These are phyloP conservation scores for Fusarium sp. DNA, from an alignment of 2,329 filamentous ascomycete species.

Conservation along the genomic window DNA sequence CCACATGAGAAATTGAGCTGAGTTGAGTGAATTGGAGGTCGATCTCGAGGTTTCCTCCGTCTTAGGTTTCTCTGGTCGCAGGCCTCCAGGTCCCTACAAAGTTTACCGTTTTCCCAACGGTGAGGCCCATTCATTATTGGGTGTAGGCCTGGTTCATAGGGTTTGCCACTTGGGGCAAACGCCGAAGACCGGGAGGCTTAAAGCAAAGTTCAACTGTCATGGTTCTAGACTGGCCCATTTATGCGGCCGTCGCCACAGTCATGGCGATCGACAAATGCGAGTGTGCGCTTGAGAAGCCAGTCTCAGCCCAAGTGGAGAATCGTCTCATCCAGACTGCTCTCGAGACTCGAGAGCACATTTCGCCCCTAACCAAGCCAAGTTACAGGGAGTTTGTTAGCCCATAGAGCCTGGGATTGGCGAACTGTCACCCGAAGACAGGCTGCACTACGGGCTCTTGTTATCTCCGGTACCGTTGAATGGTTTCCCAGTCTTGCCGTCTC, in stretches of 20 bases:
- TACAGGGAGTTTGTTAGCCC: too few relatives aligned
- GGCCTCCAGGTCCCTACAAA: too few relatives aligned
- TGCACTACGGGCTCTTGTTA: not conserved
- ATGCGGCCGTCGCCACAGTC: constrained; percentile 9
- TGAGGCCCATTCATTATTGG: constrained; percentile 1
- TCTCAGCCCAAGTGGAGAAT: constrained; percentile 16
- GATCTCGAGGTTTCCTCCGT: not conserved
- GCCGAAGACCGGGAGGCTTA: constrained; percentile 26
- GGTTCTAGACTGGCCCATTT: constrained; percentile 34
- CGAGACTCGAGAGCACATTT: not conserved
- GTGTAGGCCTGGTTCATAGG: not conserved
- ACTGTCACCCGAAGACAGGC: not conserved
- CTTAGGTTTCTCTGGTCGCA: not conserved
- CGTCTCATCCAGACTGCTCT: not conserved
- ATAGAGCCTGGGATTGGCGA: constrained; percentile 5
- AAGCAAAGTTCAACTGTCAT: constrained; percentile 1
- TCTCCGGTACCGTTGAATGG: not conserved
- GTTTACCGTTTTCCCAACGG: not conserved
- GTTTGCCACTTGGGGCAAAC: constrained; percentile 4
- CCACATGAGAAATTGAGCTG: not conserved
- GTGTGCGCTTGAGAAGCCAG: not conserved
- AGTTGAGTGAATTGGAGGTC: too few relatives aligned
- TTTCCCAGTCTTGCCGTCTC: not conserved
- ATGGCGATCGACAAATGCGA: constrained; percentile 13
- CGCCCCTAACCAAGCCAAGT: not conserved